phyloP scores from a whole-genome alignment of 208 protist genomes.

The Balamuthia mandrillaris region DNA sequence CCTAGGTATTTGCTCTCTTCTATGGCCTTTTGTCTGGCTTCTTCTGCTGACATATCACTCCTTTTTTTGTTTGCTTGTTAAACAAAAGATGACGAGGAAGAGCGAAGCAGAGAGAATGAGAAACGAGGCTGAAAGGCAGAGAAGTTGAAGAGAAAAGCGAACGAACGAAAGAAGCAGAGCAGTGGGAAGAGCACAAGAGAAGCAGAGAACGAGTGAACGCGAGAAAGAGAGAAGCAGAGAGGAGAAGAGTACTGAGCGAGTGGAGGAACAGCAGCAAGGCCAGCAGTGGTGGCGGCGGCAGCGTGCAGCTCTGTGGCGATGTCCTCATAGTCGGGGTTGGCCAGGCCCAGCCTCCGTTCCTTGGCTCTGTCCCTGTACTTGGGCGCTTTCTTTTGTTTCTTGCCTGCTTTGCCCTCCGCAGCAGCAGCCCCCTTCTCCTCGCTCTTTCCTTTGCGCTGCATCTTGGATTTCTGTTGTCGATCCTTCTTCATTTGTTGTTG shows the following conservation, averaged over 20 bases:
- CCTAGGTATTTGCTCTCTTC: conserved; percentile 72
- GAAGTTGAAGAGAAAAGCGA: too few relatives aligned
- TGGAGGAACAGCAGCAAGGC: neutral
- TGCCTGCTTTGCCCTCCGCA: neutral
- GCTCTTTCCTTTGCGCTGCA: neutral
- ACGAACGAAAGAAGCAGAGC: too few relatives aligned
- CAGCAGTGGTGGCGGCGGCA: too few relatives aligned
- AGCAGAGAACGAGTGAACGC: neutral
- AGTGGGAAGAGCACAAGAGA: too few relatives aligned
- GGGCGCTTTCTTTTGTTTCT: neutral
- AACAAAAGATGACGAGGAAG: neutral
- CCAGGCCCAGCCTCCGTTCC: conserved; percentile 4
- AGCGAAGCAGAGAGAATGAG: too few relatives aligned
- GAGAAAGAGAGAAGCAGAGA: neutral
- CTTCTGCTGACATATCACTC: neutral
- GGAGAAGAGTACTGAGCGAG: neutral
- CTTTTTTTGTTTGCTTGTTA: neutral
- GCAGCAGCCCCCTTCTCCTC: neutral
- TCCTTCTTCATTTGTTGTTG: neutral
- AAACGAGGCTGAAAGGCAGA: too few relatives aligned
- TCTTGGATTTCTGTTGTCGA: neutral
- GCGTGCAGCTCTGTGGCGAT: neutral
- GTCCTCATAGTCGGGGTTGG: neutral
- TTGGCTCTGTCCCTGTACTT: conserved; percentile 35
- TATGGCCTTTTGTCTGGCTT: conserved; percentile 28